Evolutionary conservation across 768 basidiomycete genomes (phyloP), one percentile per base, ranked within the genome.

Genomic region (Postia placenta): DNA sequence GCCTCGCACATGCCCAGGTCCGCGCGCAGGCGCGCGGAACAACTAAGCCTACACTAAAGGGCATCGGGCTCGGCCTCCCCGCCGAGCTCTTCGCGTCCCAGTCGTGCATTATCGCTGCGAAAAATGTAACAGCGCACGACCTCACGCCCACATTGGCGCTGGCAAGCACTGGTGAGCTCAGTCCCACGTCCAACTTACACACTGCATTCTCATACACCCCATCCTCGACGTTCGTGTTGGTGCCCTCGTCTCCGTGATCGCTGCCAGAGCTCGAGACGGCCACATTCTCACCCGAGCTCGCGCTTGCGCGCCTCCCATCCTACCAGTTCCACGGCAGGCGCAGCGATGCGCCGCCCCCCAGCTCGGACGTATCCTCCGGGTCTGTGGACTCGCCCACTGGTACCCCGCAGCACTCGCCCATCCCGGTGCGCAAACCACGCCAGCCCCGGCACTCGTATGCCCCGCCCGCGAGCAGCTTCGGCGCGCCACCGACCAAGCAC

Each of bases 21-120:
- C 47, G 42, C 19, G 55, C 55, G 20, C 42, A 53, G 15, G 25
- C 36, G 35, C 55, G 55, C 36, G 44, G 48, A 20, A 15, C 14
- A 5, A 5, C 36, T n/a, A 20, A 38, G 45, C 46, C 50, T 2
- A 45, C 42, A 42, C 38, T 42, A 26, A 33, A 33, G 30, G 30
- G 9, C 20, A 23, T 46, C 20, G 45, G 45, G 7, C 45, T 46
- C 11, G 45, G 45, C 11, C 27, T 51, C 42, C 43, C 38, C 36
- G 40, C 23, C 26, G 42, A 40, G 37, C 45, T 28, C 11, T 46
- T 43, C 20, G 40, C 9, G 30, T 15, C 7, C 9, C 30, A 33
- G 30, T 7, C 30, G 30, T 15, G 30, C 30, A 33, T 33, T 15
- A 33, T 33, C 7, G 30, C 30, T 33, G 30, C 30, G 30, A 33